Evolutionary conservation across 495 filamentous ascomycete species (phyloP), one percentile per base, ranked within the genome.

Genomic region (Xylaria longipes): DNA sequence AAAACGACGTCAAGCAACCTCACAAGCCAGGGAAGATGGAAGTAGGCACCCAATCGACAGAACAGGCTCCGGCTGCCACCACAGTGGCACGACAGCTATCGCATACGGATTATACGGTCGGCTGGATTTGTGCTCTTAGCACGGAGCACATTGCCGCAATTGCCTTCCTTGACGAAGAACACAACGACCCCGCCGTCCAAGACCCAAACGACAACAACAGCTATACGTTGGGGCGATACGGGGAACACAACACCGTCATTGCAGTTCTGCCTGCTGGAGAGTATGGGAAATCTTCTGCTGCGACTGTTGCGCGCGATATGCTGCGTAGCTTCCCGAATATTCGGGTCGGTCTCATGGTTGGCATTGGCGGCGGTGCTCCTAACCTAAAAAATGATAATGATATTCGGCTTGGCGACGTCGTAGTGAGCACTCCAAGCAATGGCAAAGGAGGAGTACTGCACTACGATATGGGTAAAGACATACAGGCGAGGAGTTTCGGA

Each of bases 321-420:
- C 58, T 77, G 9, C 73, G 75, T 3, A 85, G 70, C 41, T 88
- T 87, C 66, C 77, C 81, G 20, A 78, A 76, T 33, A 69, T 88
- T n/a, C 68, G 78, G 20, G 71, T 84, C 67, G 71, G 77, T 37
- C 76, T 88, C 27, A 84, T 87, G 78, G 85, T 88, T 3, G 85
- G 85, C 22, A 86, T 86, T 62, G 86, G 78, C 3, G 83, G 83
- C 17, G 84, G 83, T 14, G 78, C 80, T 6, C 82, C 84, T 11
- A 80, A 52, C 62, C 25, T 22, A n/a, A 71, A 74, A 11, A 69
- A 77, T 62, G 77, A 84, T 11, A 69, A 77, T 62, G 77, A 84
- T 71, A 80, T 87, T 5, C 80, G 56, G 1, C 56, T 60, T 35
- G 56, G 56, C 1, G 56, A 60, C 9, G 56, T 60, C 17, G 56